Conservation (phyloP, 2,329 filamentous ascomycete genomes). For the Podosphaera aphanis region DNA sequence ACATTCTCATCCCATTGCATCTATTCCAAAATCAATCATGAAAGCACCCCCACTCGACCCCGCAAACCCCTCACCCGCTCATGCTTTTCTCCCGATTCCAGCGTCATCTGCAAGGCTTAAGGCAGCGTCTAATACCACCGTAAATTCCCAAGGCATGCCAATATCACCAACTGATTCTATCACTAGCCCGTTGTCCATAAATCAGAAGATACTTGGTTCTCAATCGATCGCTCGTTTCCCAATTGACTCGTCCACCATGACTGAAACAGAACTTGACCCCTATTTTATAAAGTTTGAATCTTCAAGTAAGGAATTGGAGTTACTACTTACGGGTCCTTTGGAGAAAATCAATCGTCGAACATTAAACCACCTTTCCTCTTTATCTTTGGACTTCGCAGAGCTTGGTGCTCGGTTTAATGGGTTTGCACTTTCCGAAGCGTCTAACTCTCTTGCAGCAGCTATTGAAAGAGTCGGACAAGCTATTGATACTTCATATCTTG, state of each 20-base stretch:
- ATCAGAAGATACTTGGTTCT: conserved; percentile 29
- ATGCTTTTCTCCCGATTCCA: conserved; percentile 71
- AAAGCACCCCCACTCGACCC: conserved; percentile 89
- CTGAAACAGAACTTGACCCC: conserved; percentile 77
- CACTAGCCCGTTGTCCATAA: conserved; percentile 26
- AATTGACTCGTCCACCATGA: conserved; percentile 48
- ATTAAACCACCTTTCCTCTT: conserved; percentile 58
- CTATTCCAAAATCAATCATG: conserved; percentile 78
- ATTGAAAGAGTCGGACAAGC: conserved; percentile 91
- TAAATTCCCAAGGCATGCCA: conserved; percentile 25
- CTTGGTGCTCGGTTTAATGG: conserved; percentile 90
- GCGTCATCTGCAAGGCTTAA: conserved; percentile 69
- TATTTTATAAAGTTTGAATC: conserved; percentile 89
- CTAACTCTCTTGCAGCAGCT: conserved; percentile 65
- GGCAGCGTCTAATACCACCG: conserved; percentile 19
- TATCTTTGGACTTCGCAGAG: conserved; percentile 76
- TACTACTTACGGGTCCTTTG: conserved; percentile 72
- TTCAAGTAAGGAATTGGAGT: conserved; percentile 76
- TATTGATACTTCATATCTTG: conserved; percentile 86
- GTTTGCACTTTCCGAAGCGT: conserved; percentile 84
- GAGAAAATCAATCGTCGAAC: conserved; percentile 90
- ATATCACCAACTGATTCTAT: conserved; percentile 27
- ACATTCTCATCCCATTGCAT: conserved; percentile 70
- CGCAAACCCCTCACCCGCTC: conserved; percentile 72
- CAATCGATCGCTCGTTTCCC: conserved; percentile 64